phyloP scores from a whole-genome alignment of 2,329 filamentous ascomycete species.

The Aspergillaceae sp. region DNA sequence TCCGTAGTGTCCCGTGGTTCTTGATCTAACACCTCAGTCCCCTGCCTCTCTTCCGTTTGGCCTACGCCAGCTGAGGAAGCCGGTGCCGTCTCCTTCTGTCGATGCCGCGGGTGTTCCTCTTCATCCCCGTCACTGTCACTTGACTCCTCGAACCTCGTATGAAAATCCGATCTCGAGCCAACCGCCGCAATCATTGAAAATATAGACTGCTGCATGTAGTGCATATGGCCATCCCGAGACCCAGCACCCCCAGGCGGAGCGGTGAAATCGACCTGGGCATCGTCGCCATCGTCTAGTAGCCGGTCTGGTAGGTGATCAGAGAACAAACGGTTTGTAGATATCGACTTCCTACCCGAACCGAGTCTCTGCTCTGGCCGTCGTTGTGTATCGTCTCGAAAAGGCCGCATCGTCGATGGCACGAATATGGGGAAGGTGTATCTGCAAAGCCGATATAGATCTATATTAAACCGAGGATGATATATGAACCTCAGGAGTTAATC shows the following conservation, averaged over 20 bases:
- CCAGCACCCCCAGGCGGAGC: constrained; percentile 39
- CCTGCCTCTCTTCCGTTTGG: constrained; percentile 1
- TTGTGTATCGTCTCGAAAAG: constrained; percentile 33
- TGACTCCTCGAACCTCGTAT: constrained; percentile 71
- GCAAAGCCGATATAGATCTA: no score
- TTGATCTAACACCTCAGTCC: not conserved
- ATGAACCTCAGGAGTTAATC: no score
- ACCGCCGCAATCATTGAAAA: constrained; percentile 88
- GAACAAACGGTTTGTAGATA: constrained; percentile 34
- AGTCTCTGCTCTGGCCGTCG: constrained; percentile 36
- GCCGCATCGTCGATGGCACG: constrained; percentile 19
- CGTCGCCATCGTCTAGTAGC: constrained; percentile 51
- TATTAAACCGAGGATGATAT: not conserved
- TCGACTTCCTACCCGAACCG: constrained; percentile 33
- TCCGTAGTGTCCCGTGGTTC: constrained; percentile 10
- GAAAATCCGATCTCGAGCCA: constrained; percentile 73
- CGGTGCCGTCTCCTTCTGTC: constrained; percentile 6
- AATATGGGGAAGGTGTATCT: no score
- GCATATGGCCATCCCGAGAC: constrained; percentile 35
- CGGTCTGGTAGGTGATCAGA: constrained; percentile 50
- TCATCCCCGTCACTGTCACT: constrained; percentile 66
- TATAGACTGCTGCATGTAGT: constrained; percentile 86
- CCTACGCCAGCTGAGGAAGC: constrained; percentile 1
- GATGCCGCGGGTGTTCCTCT: constrained; percentile 15
- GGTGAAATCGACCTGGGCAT: constrained; percentile 52